Evolutionary conservation across 106 monocot genomes (phyloP), one percentile per base, ranked within the genome.

Genomic region (Phalaenopsis aphrodite): DNA sequence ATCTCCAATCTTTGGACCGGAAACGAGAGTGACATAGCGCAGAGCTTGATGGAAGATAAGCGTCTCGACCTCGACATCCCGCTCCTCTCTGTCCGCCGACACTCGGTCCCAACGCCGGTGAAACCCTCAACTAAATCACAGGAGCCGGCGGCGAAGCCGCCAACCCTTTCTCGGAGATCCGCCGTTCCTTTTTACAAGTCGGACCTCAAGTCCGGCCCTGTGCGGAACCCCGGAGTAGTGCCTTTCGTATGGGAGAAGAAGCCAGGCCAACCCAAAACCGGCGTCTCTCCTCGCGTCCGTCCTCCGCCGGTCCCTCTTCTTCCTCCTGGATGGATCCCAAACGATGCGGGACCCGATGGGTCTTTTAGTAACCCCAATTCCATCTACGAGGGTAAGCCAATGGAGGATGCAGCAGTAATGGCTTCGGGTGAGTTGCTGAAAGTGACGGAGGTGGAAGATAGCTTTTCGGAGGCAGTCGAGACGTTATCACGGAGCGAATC

Each of bases 381-480:
- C 61, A 65, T 65, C 23, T 8, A 4, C 23, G 23, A 65, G 8
- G 23, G 56, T 57, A 12, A 41, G 19, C 41, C 43, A 12, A 72
- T 23, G 49, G 24, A 39, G 18, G 37, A 5, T 11, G 52, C 49
- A 17, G 56, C 37, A 58, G 56, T 41, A 19, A 45, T 45, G 43
- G 43, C 43, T 15, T 48, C 49, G 24, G 76, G 9, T 49, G 76
- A 23, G 46, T 21, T 43, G 80, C 42, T 66, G 83, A 79, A 30
- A 7, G 82, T 75, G 2, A 87, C 84, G 1, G 88, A 89, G 0
- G 89, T 87, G 0, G 88, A 89, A 8, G 95, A 91, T 42, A 80
- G 41, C 41, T 92, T 98, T 79, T 85, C 85, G 11, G 94, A 98
- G 72, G 97, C 97, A 19, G 78, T 88, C 42, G 97, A 92, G 15